Evolutionary conservation across 148 eudicot genomes (phyloP), one percentile per base, ranked within the genome.

Genomic region (Rhododendron molle): DNA sequence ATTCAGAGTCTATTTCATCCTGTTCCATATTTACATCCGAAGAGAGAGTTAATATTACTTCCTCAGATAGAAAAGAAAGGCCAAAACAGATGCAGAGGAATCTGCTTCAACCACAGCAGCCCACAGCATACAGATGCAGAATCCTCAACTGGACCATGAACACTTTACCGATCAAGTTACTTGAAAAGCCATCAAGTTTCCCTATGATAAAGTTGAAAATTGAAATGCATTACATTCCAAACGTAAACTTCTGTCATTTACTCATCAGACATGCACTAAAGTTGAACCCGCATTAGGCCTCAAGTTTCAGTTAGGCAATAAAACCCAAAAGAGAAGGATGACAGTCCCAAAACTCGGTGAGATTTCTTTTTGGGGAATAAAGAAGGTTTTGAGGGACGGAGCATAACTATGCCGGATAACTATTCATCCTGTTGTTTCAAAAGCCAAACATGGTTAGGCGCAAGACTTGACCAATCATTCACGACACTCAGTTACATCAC

Each of bases 1-100:
- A 86, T 85, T 72, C 86, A 60, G 67, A 81, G 78, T 82, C 76
- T 86, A 72, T 11, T 36, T 58, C 56, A 67, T 79, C 87, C 94
- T 92, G 86, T 73, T 40, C 81, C 77, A 77, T 73, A 88, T 26
- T 73, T 67, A 43, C 28, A 76, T 23, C 47, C 12, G 80, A 58
- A 65, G 79, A 21, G 16, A 80, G 26, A 60, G 79, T 36, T 32
- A 80, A 62, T 44, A 58, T 21, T 72, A 73, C 23, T 46, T 65
- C 86, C 60, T 76, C 40, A 83, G 36, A 86, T 32, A 47, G 47
- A 50, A 26, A 81, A 81, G 4, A 50, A 49, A 50, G 11, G 34
- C 81, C n/a, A 43, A 83, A 52, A 49, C 78, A 82, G 62, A 84
- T 18, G 28, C 83, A 60, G 71, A 72, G 72, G 76, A 81, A 60